Conservation (phyloP, 2,329 filamentous ascomycete genomes). For the Cladobotryum mycophilum region DNA sequence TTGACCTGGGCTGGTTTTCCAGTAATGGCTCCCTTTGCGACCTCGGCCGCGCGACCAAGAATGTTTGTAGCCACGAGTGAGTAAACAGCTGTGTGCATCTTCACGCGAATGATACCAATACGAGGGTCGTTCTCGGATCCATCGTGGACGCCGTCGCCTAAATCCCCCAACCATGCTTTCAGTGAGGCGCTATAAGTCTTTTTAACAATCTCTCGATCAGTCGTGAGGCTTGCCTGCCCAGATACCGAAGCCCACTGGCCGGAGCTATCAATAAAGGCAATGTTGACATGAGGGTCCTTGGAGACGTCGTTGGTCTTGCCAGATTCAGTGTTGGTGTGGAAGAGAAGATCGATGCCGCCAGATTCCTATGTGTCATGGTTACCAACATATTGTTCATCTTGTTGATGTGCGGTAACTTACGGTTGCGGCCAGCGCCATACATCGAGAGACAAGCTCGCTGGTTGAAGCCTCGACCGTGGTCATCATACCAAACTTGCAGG, state of each 20-base stretch:
- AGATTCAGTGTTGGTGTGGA: constrained; percentile 87
- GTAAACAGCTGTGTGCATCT: constrained; percentile 67
- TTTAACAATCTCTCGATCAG: constrained; percentile 60
- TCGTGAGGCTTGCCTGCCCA: constrained; percentile 63
- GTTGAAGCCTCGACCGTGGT: constrained; percentile 64
- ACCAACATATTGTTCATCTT: not conserved
- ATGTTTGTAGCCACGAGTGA: constrained; percentile 57
- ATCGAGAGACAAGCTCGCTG: constrained; percentile 68
- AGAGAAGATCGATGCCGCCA: constrained; percentile 74
- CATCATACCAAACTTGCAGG: constrained; percentile 82
- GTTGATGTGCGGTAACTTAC: constrained; percentile 36
- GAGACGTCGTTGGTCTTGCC: constrained; percentile 79
- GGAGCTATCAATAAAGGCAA: constrained; percentile 68
- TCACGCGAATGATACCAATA: constrained; percentile 74
- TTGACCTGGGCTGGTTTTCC: constrained; percentile 68
- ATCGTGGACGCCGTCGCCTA: constrained; percentile 77
- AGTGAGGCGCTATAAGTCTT: constrained; percentile 69
- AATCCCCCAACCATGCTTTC: constrained; percentile 81
- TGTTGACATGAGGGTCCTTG: constrained; percentile 67
- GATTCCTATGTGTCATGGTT: constrained; percentile 51
- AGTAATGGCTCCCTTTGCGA: constrained; percentile 68
- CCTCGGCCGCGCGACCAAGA: constrained; percentile 58
- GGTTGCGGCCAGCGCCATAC: constrained; percentile 78
- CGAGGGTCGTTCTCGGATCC: constrained; percentile 75
- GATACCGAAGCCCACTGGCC: constrained; percentile 85